Conservation (phyloP, 768 basidiomycete genomes). For the Leucocoprinus leucothites region DNA sequence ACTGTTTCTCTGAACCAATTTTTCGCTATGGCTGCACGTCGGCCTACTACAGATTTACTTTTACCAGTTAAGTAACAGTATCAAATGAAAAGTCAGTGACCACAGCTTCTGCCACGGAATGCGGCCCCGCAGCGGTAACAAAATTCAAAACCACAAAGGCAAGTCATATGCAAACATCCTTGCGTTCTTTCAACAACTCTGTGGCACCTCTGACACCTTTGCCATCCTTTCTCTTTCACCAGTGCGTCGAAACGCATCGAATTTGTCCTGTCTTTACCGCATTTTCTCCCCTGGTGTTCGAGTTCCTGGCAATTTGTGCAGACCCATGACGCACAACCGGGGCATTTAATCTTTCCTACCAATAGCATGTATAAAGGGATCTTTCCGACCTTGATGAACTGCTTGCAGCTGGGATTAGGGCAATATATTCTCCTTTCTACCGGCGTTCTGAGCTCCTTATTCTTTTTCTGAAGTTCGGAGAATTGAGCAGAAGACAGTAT, state of each 20-base stretch:
- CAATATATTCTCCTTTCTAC: conserved; percentile 12
- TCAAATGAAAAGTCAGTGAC: too few species aligned
- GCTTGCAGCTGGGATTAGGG: conserved; percentile 8
- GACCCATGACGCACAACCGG: conserved; percentile 3
- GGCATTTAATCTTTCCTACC: conserved; percentile 3
- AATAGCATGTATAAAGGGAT: not conserved
- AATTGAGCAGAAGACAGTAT: conserved; percentile 5
- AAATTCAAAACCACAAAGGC: conserved; percentile 13
- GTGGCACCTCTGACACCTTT: conserved; percentile 11
- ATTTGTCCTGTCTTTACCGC: conserved; percentile 4
- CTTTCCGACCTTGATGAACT: conserved; percentile 13
- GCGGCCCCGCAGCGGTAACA: conserved; percentile 17
- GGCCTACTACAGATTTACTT: too few species aligned
- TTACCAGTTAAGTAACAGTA: too few species aligned
- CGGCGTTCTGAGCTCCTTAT: conserved; percentile 12
- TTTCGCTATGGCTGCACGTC: too few species aligned
- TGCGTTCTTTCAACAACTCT: conserved; percentile 12
- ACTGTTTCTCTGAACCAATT: too few species aligned
- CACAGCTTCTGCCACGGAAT: too few species aligned
- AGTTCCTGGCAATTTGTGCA: conserved; percentile 11
- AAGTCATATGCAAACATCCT: conserved; percentile 17
- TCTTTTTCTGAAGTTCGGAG: not conserved
- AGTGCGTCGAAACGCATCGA: conserved; percentile 25
- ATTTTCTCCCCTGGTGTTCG: conserved; percentile 11
- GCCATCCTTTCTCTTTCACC: conserved; percentile 12